phyloP scores from a whole-genome alignment of 768 basidiomycete species.

The Suillus plorans region DNA sequence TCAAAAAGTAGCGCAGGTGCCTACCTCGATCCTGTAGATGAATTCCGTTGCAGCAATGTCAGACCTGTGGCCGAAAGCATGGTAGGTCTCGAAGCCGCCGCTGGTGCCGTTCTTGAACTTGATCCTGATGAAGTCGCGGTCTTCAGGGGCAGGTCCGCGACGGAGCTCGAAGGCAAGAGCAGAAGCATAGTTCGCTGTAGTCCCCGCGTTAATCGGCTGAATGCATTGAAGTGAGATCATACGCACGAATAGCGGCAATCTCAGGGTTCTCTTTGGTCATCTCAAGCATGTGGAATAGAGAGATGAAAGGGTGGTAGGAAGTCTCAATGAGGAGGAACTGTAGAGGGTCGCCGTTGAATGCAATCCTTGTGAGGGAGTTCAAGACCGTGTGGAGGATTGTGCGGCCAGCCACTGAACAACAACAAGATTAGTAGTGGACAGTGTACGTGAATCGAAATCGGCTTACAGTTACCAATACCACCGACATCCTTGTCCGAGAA shows the following conservation, averaged over 20 bases:
- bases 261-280: slow-evolving; percentile 56
- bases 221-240: not conserved
- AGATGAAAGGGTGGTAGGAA: slow-evolving; percentile 90
- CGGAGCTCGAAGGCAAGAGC: slow-evolving; percentile 79
- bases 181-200: slow-evolving; percentile 67
- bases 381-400: slow-evolving; percentile 75
- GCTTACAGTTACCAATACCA: slow-evolving; percentile 79
- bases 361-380: slow-evolving; percentile 70
- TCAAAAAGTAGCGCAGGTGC: slow-evolving; percentile 10
- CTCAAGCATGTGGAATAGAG: slow-evolving; percentile 79
- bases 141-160: slow-evolving; percentile 70
- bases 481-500: slow-evolving; percentile 63
- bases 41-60: slow-evolving; percentile 85
- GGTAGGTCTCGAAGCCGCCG: slow-evolving; percentile 60
- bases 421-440: not conserved
- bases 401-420: slow-evolving; percentile 70
- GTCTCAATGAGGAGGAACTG: slow-evolving; percentile 77
- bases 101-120: slow-evolving; percentile 82
- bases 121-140: slow-evolving; percentile 81
- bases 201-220: slow-evolving; percentile 14
- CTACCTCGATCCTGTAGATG: slow-evolving; percentile 78
- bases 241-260: slow-evolving; percentile 65
- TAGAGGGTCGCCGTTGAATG: slow-evolving; percentile 76
- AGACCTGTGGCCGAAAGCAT: slow-evolving; percentile 70
- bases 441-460: not conserved